A percentile compares a stretch with the other conserved stretches of the same genome.
These are phyloP conservation scores for Zasmidium citrigriseum DNA, from an alignment of 2,329 filamentous ascomycete species.

Conservation along the genomic window DNA sequence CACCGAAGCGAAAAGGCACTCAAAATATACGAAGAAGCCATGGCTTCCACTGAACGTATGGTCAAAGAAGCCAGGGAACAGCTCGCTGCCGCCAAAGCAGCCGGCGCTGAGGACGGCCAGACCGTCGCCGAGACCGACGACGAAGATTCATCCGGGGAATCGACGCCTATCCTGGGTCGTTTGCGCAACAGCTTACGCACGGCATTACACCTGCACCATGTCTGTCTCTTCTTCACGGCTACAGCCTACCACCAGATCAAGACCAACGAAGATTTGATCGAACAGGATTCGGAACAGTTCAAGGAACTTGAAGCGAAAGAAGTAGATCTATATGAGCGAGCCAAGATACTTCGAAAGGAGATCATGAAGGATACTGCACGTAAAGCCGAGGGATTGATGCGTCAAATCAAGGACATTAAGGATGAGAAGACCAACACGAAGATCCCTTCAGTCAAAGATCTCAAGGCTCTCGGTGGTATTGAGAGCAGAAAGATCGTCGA, in stretches of 20 bases:
- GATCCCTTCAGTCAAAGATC: slow-evolving; percentile 46
- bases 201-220: slow-evolving; percentile 78
- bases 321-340: slow-evolving; percentile 70
- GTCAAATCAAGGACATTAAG: slow-evolving; percentile 49
- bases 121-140: slow-evolving; percentile 35
- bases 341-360: slow-evolving; percentile 76
- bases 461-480: slow-evolving; percentile 63
- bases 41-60: slow-evolving; percentile 45
- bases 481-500: slow-evolving; percentile 70
- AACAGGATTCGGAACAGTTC: slow-evolving; percentile 68
- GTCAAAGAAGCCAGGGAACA: slow-evolving; percentile 67
- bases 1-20: slow-evolving; percentile 65
- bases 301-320: slow-evolving; percentile 69
- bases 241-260: slow-evolving; percentile 86
- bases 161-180: slow-evolving; percentile 25
- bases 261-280: slow-evolving; percentile 63
- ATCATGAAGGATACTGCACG: slow-evolving; percentile 63
- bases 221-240: slow-evolving; percentile 79
- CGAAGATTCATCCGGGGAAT: slow-evolving; percentile 35
- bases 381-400: slow-evolving; percentile 67
- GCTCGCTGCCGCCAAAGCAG: slow-evolving; percentile 52
- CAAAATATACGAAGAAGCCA: slow-evolving; percentile 63
- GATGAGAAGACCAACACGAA: slow-evolving; percentile 58
- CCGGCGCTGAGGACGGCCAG: slow-evolving; percentile 9
- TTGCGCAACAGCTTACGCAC: slow-evolving; percentile 66